Evolutionary conservation across 2,329 filamentous ascomycete genomes (phyloP), one percentile per base, ranked within the genome.

Genomic region (Arthrinium phaeospermum): DNA sequence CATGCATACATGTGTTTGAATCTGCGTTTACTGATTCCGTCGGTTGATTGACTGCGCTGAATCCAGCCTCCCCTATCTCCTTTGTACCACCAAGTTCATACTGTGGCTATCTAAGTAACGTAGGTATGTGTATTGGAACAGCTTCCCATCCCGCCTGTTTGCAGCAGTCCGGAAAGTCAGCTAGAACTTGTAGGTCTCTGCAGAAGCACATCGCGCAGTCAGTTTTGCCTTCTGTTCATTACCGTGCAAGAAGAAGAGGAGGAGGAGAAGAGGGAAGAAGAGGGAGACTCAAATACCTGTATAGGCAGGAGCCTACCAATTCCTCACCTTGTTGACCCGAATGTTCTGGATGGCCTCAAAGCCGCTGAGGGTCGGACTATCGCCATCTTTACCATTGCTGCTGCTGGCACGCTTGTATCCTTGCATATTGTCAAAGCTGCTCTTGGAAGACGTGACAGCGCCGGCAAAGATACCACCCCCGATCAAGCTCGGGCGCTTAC

Each of bases 241-340:
- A 34, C 57, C 19, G 41, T 64, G 3, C 53, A 7, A 49, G 37
- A 41, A 3, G 37, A 37, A 10, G 37, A 41, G 27, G 24, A 14
- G 24, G 30, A 12, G 13, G 51, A 30, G 14, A n/a, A n/a, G n/a
- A 10, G 14, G 14, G 57, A 64, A n/a, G 19, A n/a, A 64, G 19
- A 13, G 4, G 30, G 30, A 41, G 12, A 22, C 57, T 64, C 57
- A 64, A 41, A 22, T 68, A 30, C 67, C 67, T 46, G 67, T 30
- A 47, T 68, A 34, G 41, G 41, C 41, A 19, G 67, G 67, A 68
- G 67, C 24, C 67, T 45, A n/a, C 30, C 41, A 68, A 13, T 68
- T 22, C n/a, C 81, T 82, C 37, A 78, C 79, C 77, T 82, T 81
- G 70, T 78, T 76, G 73, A 76, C 75, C 70, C 75, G 76, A 51